Base-by-base conservation (phyloP, 768 basidiomycete species). In the Lyophyllum shimeji region DNA sequence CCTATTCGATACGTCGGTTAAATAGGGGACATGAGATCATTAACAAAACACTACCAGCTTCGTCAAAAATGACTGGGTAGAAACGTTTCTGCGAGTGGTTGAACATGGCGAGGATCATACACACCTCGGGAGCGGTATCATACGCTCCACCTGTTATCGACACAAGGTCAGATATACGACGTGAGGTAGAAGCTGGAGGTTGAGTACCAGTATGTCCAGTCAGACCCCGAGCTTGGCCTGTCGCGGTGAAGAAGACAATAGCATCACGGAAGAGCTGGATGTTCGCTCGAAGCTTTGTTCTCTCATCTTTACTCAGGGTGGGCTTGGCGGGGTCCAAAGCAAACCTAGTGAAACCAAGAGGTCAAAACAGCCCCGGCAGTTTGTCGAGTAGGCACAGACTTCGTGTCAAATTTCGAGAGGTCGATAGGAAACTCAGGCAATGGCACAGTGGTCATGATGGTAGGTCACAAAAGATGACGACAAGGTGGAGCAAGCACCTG, bases 171-270 rank as follows among this genome's bases (percentile, higher is more conserved):
- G n/a, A 45, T 3, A 29, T 12, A n/a, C 15, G 43, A 3, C 2
- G 24, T 18, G 15, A 12, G 11, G 27, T 7, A 17, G 23, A 43
- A 37, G 31, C 1, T 18, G 20, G 11, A 23, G 24, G 18, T 39
- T 29, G 55, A 69, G 43, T 53, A 85, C 87, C 89, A 63, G 89
- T 93, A 70, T 94, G 93, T 31, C 93, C 93, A 62, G 89, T 89
- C 42, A 92, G 89, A 47, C 93, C 93, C 42, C 93, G 79, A 3
- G 93, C 93, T 48, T 89, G 84, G 51, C 90, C 93, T 7, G 89
- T 87, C 5, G 92, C 87, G 0, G 93, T 95, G 72, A 94, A 95
- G 45, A 90, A 74, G 23, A 95, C 85, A 60, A 95, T 90, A 7
- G 80, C 85, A 83, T 94, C 93, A 50, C 93, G 86, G 58, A 93